Evolutionary conservation across 495 filamentous ascomycete species (phyloP).

Genomic region (Xylaria cubensis): DNA sequence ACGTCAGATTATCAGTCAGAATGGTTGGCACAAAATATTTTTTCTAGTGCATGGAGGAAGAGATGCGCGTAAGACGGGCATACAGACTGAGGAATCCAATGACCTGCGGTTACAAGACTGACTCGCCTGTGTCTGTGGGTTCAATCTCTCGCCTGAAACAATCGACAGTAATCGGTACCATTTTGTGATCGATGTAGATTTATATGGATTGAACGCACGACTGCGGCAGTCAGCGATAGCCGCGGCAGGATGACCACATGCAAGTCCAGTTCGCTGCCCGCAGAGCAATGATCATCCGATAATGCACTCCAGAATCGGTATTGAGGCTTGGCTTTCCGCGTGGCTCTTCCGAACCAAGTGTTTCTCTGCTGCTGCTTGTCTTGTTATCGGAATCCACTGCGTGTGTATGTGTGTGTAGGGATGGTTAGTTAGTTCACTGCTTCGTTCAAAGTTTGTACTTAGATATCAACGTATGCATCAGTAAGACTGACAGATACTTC

Average conservation of each 20-base stretch:
- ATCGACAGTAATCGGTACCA: conserved; percentile 2
- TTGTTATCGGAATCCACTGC: not conserved
- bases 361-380: not conserved
- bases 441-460: not conserved
- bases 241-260: conserved; percentile 22
- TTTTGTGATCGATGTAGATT: not conserved
- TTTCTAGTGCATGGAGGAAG: not conserved
- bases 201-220: not conserved
- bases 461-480: not conserved
- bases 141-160: conserved; percentile 20
- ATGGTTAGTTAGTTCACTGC: not conserved
- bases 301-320: conserved; percentile 28
- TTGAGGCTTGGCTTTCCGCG: conserved; percentile 19
- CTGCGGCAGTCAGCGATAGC: conserved; percentile 13
- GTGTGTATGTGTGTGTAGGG: not conserved
- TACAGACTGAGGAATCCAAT: conserved; percentile 12
- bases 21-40: conserved; percentile 6
- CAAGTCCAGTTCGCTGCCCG: conserved; percentile 27
- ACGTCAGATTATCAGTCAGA: conserved; percentile 5
- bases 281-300: conserved; percentile 21
- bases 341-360: conserved; percentile 23
- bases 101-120: not conserved
- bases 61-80: conserved; percentile 24
- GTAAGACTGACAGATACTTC: not conserved
- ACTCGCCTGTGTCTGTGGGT: conserved; percentile 10